These are phyloP conservation scores for Microstroma glucosiphilum DNA, from an alignment of 1,284 basidiomycete species.

Conservation along the genomic window DNA sequence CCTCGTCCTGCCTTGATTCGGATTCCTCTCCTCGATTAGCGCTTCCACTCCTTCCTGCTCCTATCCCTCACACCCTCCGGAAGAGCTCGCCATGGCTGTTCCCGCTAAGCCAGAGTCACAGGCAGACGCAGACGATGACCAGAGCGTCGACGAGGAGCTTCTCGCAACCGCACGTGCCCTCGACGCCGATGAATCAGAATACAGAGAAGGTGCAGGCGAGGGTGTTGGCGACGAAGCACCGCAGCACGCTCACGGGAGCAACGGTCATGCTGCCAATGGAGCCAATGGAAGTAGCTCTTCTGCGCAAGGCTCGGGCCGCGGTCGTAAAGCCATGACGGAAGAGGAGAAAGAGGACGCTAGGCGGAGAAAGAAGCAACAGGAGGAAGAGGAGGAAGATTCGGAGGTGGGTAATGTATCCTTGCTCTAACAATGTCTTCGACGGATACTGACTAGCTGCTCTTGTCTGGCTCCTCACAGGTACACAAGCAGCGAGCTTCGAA, in stretches of 20 bases:
- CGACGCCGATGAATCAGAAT: background rate
- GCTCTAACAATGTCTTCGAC: no score
- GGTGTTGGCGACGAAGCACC: background rate
- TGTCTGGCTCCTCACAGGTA: background rate
- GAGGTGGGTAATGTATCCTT: background rate
- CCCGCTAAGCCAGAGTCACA: background rate
- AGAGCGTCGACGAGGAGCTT: background rate
- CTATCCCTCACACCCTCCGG: background rate
- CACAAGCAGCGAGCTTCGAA: conserved; percentile 37
- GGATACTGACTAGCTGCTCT: background rate
- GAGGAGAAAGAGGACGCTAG: conserved; percentile 1
- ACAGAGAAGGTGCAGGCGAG: background rate
- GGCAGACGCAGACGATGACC: conserved; percentile 1
- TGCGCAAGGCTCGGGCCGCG: background rate
- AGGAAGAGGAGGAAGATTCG: conserved; percentile 3
- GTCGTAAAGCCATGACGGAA: background rate
- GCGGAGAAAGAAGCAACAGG: conserved; percentile 2
- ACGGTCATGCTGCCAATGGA: background rate
- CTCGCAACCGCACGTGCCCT: conserved; percentile 3
- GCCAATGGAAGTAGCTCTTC: background rate
- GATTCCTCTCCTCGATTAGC: background rate
- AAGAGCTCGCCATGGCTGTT: background rate
- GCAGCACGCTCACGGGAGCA: background rate
- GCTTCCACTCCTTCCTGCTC: background rate
- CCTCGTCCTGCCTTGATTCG: no score